A percentile compares a stretch with the other conserved stretches of the same genome.
These are phyloP conservation scores for Synchytrium microbalum DNA, from an alignment of 371 early-diverging fungal species.

Conservation along the genomic window DNA sequence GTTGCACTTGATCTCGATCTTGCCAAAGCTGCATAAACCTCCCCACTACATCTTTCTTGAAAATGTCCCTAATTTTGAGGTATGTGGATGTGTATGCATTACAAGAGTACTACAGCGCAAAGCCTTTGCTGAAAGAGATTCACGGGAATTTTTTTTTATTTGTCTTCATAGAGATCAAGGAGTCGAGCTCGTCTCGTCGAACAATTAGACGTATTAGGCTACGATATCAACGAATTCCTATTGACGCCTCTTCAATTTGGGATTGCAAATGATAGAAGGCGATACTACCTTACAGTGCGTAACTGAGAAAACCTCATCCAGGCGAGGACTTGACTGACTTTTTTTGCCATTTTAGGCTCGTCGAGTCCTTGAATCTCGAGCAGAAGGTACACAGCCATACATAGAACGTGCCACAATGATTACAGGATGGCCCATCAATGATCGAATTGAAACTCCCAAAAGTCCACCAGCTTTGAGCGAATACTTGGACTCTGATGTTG, in stretches of 20 bases:
- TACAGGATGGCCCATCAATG: neutral
- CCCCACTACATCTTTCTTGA: constrained; percentile 41
- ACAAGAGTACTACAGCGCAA: neutral
- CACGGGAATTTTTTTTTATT: constrained; percentile 9
- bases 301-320: neutral
- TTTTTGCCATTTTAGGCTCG: neutral
- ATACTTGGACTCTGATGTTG: constrained; percentile 24
- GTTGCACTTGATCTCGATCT: constrained; percentile 29
- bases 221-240: constrained; percentile 47
- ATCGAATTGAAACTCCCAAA: neutral
- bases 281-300: constrained; percentile 19
- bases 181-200: constrained; percentile 51
- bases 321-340: neutral
- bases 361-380: neutral
- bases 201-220: constrained; percentile 50
- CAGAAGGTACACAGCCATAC: neutral
- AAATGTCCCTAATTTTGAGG: constrained; percentile 48
- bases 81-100: constrained; percentile 2
- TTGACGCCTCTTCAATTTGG: constrained; percentile 34
- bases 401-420: neutral
- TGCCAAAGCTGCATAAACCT: constrained; percentile 14
- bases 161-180: constrained; percentile 52
- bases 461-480: neutral
- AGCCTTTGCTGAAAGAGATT: neutral
- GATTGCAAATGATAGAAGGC: constrained; percentile 23